Percentiles rank a stretch among this genome's conserved stretches.
phyloP scores from a whole-genome alignment of 768 basidiomycete genomes.

The Melanogaster broomeanus region DNA sequence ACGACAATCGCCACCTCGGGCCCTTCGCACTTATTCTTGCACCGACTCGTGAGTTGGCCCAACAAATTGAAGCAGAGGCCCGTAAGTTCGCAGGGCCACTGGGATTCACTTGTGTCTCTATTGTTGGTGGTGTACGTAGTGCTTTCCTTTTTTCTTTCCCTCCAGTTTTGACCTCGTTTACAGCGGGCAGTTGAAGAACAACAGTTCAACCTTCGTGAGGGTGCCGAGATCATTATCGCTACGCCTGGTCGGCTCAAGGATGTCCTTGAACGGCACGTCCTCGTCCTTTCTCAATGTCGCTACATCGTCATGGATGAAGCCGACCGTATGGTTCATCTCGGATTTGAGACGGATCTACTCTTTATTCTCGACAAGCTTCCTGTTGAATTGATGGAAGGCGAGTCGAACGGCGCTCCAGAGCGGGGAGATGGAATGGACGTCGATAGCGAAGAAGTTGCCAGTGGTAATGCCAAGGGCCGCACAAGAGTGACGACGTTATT shows the following conservation, averaged over 20 bases:
- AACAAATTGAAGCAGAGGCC: conserved; percentile 94
- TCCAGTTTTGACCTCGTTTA: conserved; percentile 16
- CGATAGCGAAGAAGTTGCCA: conserved; percentile 61
- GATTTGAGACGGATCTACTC: conserved; percentile 92
- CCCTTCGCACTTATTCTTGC: conserved; percentile 93
- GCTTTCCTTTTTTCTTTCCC: neutral
- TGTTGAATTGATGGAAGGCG: conserved; percentile 83
- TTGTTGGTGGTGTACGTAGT: conserved; percentile 85
- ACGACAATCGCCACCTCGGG: conserved; percentile 92
- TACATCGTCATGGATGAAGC: conserved; percentile 99
- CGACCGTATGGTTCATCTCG: conserved; percentile 97
- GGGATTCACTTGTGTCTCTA: conserved; percentile 93
- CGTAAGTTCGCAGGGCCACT: conserved; percentile 89
- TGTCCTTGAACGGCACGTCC: conserved; percentile 92
- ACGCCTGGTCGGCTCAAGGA: conserved; percentile 98
- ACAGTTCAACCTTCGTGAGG: conserved; percentile 96
- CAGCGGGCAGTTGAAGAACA: conserved; percentile 95
- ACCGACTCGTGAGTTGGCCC: conserved; percentile 97
- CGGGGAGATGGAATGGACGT: conserved; percentile 71
- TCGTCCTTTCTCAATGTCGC: conserved; percentile 95
- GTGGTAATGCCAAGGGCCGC: conserved; percentile 54
- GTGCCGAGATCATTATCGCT: conserved; percentile 98
- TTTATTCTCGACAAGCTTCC: conserved; percentile 95
- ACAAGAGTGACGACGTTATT: conserved; percentile 95
- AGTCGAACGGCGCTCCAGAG: conserved; percentile 34